These are phyloP conservation scores for Pilaira anomala DNA, from an alignment of 192 early-diverging fungal species.

Conservation along the genomic window DNA sequence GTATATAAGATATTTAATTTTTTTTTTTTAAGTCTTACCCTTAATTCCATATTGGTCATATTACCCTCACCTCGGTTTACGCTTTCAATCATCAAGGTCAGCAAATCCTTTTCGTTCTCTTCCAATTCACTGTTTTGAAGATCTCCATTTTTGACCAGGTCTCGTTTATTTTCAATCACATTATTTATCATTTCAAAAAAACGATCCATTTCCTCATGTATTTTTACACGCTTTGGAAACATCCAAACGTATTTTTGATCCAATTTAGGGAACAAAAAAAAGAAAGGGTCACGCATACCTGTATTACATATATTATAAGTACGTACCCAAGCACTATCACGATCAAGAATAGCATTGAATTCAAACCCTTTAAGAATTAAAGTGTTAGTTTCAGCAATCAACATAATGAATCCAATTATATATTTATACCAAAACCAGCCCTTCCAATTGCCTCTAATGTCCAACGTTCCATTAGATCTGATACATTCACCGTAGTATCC, in stretches of 20 bases:
- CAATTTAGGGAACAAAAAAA: constrained; percentile 17
- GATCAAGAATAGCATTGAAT: background rate
- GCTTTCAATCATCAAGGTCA: constrained; percentile 57
- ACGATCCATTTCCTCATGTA: constrained; percentile 6
- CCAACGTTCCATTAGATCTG: background rate
- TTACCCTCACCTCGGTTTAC: background rate
- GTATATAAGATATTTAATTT: too few relatives aligned
- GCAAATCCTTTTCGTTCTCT: constrained; percentile 40
- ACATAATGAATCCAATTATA: background rate
- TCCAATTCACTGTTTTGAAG: background rate
- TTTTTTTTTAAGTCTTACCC: too few relatives aligned
- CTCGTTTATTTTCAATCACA: constrained; percentile 27
- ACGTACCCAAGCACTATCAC: background rate
- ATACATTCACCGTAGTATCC: background rate
- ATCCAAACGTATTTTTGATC: constrained; percentile 13
- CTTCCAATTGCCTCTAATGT: constrained; percentile 15
- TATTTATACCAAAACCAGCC: constrained; percentile 9
- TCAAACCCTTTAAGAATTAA: background rate
- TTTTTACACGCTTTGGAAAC: constrained; percentile 10
- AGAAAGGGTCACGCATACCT: background rate
- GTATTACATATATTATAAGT: constrained; percentile 8
- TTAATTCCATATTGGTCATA: background rate
- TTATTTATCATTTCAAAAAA: constrained; percentile 17
- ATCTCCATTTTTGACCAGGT: background rate
- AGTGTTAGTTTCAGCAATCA: too few relatives aligned